Base-by-base conservation (phyloP, 768 basidiomycete genomes). In the Suillus brevipes region DNA sequence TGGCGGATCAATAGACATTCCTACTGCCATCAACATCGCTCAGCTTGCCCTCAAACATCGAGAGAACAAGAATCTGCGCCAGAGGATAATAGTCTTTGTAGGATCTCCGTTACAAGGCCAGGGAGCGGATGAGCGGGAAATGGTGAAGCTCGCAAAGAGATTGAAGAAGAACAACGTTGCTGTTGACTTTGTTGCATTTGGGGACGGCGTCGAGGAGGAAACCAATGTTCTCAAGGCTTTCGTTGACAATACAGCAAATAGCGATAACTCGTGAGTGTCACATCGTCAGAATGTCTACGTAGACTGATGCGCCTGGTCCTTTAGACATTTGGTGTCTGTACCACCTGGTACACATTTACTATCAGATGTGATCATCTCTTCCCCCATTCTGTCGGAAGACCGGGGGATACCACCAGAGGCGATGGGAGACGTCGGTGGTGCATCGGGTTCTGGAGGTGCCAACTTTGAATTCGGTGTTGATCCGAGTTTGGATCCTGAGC, bases 161-260 rank as follows among this genome's bases (percentile, higher is more conserved):
- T 83, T 99, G 67, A 98, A 98, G 84, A 99, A 99, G 89, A 99
- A 99, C 77, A 99, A 98, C 71, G 95, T 99, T 50, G 93, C 96
- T 1, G 85, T 99, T 31, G 97, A 99, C 77, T 82, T 99, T 60
- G 82, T 99, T 36, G 86, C 86, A 6, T 98, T 94, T 76, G 97
- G 97, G 1, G 96, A 97, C 70, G 92, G 88, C 6, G 91, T 95
- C 53, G 91, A 90, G 73, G 86, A 87, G 72, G 89, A 85, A 65
- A 87, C 87, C 52, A 86, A 83, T 56, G 86, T 94, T 63, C 81
- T 99, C 66, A 85, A 82, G 71, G 83, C 88, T 5, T 94, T 99
- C 72, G 86, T 97, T 53, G 95, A 98, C 36, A 89, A 86, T 66
- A 89, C 88, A 55, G 87, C 83, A 65, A 92, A 87, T 55, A 83